Evolutionary conservation across 495 filamentous ascomycete species (phyloP).

Genomic region (Penicillium dipodomyicola): DNA sequence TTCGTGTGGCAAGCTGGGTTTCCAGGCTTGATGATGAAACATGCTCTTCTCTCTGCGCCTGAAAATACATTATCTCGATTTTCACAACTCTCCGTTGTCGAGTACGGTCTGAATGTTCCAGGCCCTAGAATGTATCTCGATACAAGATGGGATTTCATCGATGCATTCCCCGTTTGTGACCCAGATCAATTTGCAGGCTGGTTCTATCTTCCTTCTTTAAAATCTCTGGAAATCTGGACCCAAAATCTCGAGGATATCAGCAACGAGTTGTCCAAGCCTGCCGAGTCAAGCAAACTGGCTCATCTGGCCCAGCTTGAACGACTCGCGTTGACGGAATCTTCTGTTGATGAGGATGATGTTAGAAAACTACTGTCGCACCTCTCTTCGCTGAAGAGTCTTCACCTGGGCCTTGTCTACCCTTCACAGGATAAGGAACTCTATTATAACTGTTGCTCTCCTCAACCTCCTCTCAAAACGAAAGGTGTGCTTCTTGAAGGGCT

Average conservation of each 20-base stretch:
- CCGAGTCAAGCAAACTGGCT: neutral
- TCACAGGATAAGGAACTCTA: neutral
- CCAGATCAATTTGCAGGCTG: neutral
- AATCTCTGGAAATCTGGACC: neutral
- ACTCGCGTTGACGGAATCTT: neutral
- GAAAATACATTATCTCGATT: neutral
- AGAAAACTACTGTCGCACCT: neutral
- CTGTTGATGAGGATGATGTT: neutral
- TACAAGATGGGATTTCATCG: neutral
- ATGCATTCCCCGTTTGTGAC: neutral
- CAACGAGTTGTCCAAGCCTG: neutral
- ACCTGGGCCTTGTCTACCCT: neutral
- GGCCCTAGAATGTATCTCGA: neutral
- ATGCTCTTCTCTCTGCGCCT: neutral
- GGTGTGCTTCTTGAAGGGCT: neutral
- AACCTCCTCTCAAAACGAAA: neutral
- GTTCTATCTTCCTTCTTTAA: neutral
- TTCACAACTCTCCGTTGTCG: neutral
- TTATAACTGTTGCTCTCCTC: neutral
- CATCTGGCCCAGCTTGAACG: neutral
- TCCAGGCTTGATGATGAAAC: neutral
- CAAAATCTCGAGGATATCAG: neutral
- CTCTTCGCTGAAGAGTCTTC: neutral
- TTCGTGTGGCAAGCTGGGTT: neutral
- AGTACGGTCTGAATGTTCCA: neutral